phyloP scores from a whole-genome alignment of 805 yeast genomes.

The Pichia occidentalis region DNA sequence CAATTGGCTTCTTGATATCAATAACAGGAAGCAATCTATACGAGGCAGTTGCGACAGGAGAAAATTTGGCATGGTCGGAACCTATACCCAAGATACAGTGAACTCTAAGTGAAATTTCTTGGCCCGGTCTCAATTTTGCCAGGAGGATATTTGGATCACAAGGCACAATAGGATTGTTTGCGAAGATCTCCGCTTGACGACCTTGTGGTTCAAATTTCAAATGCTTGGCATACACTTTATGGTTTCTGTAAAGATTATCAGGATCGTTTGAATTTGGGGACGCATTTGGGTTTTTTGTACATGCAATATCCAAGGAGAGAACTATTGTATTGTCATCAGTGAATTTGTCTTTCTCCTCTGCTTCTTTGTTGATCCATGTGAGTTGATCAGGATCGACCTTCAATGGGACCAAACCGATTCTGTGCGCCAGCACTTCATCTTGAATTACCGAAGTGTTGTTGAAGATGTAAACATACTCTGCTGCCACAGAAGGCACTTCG shows the following conservation, averaged over 20 bases:
- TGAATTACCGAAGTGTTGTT: conserved; percentile 96
- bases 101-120: conserved; percentile 83
- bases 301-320: conserved; percentile 69
- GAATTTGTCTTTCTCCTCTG: conserved; percentile 61
- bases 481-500: conserved; percentile 94
- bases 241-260: conserved; percentile 72
- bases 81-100: conserved; percentile 87
- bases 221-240: conserved; percentile 84
- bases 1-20: conserved; percentile 65
- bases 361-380: conserved; percentile 68
- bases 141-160: conserved; percentile 83
- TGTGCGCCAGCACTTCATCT: conserved; percentile 93
- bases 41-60: conserved; percentile 96
- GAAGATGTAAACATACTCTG: conserved; percentile 83
- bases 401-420: conserved; percentile 89
- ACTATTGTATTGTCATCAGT: conserved; percentile 89
- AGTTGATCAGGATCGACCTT: conserved; percentile 85
- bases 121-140: conserved; percentile 94
- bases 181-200: conserved; percentile 66
- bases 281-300: conserved; percentile 82
- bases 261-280: conserved; percentile 75
- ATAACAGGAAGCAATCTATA: conserved; percentile 89
- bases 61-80: conserved; percentile 92
- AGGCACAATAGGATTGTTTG: conserved; percentile 61
- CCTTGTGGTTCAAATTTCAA: conserved; percentile 90